These are phyloP conservation scores for Cladochytrium replicatum DNA, from an alignment of 192 early-diverging fungal species.

Conservation along the genomic window DNA sequence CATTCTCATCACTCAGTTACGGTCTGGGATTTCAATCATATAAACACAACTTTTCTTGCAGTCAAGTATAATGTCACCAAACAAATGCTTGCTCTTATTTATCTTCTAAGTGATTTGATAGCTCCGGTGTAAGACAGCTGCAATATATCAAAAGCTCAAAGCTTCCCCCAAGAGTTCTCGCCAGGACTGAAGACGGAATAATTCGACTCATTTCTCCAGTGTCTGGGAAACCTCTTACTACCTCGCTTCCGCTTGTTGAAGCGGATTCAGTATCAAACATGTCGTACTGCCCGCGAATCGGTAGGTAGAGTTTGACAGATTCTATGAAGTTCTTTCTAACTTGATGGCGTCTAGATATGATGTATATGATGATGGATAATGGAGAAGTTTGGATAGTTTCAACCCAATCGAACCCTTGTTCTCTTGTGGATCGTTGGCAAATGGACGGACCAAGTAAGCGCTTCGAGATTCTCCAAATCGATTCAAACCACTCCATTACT, in stretches of 20 bases:
- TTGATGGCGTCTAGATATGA: slow-evolving; percentile 12
- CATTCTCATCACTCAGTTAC: slow-evolving; percentile 15
- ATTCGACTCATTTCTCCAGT: slow-evolving; percentile 33
- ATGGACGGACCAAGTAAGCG: slow-evolving; percentile 8
- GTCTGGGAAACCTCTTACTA: slow-evolving; percentile 33
- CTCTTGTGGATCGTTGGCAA: slow-evolving; percentile 40
- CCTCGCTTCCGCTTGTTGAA: slow-evolving; percentile 40
- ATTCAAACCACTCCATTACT: background rate
- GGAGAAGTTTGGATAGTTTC: slow-evolving; percentile 41
- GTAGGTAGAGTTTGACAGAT: slow-evolving; percentile 2
- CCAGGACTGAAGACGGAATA: slow-evolving; percentile 34
- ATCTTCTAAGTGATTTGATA: slow-evolving; percentile 8
- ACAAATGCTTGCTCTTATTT: background rate
- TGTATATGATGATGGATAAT: slow-evolving; percentile 36
- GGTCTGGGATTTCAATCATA: slow-evolving; percentile 38
- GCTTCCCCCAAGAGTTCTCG: slow-evolving; percentile 22
- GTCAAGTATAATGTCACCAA: slow-evolving; percentile 21
- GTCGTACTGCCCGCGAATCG: slow-evolving; percentile 26
- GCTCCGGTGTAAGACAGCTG: slow-evolving; percentile 18
- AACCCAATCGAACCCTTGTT: slow-evolving; percentile 33
- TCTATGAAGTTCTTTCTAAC: slow-evolving; percentile 2
- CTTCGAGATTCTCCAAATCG: background rate
- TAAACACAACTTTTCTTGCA: slow-evolving; percentile 36
- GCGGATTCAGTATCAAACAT: slow-evolving; percentile 28
- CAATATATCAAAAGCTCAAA: slow-evolving; percentile 9